Conservation (phyloP, 192 early-diverging fungal genomes). For the Linnemannia exigua region DNA sequence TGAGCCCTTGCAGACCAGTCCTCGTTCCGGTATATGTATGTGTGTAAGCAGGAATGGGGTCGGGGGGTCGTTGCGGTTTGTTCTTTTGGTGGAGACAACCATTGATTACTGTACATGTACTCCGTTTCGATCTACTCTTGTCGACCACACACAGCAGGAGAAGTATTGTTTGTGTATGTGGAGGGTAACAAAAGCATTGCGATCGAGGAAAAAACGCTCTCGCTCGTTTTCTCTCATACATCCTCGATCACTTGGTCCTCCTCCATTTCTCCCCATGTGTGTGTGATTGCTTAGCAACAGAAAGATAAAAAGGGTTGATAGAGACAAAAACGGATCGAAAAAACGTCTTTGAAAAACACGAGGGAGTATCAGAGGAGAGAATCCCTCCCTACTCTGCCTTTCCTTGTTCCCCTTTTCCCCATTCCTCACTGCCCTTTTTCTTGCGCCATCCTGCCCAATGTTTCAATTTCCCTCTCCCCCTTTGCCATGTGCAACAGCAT, state of each 20-base stretch:
- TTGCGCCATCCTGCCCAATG: not conserved
- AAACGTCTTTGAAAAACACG: not conserved
- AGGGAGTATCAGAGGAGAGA: not conserved
- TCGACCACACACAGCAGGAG: too few species aligned
- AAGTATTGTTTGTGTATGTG: not conserved
- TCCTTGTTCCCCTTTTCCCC: not conserved
- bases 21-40: not conserved
- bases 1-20: not conserved
- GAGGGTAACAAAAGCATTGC: not conserved
- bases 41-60: constrained; percentile 2
- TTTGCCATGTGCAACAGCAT: not conserved
- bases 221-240: not conserved
- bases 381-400: too few species aligned
- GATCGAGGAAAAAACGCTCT: not conserved
- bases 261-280: not conserved
- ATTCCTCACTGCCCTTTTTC: not conserved
- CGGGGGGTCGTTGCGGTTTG: not conserved
- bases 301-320: not conserved
- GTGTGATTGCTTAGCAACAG: not conserved
- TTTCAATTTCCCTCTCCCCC: not conserved
- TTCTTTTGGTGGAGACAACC: not conserved
- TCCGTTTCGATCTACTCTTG: too few species aligned
- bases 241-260: not conserved
- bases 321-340: not conserved
- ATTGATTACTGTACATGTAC: too few species aligned